A percentile compares a stretch with the other conserved stretches of the same genome.
phyloP scores from a whole-genome alignment of 169 alveolate species.

The Plasmodium inui region DNA sequence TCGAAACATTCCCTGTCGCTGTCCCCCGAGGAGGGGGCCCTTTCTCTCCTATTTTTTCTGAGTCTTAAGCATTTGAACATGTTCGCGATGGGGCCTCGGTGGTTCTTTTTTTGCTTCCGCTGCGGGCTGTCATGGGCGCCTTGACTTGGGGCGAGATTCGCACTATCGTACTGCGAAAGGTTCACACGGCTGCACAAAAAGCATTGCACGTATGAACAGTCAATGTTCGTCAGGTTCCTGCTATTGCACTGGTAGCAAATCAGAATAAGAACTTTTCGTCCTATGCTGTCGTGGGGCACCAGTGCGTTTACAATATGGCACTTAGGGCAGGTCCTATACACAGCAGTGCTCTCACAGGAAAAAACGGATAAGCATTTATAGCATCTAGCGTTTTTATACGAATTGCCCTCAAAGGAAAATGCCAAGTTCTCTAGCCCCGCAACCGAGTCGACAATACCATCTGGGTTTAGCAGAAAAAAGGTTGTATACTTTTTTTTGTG shows the following conservation, averaged over 20 bases:
- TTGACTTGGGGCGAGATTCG: not conserved
- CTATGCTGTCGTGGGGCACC: constrained; percentile 42
- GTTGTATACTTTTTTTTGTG: constrained; percentile 9
- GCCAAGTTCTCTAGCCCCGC: constrained; percentile 49
- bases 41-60: not conserved
- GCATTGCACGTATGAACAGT: constrained; percentile 21
- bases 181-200: constrained; percentile 24
- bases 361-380: constrained; percentile 31
- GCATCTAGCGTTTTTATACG: constrained; percentile 1
- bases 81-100: not conserved
- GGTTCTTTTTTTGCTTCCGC: not conserved
- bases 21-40: not conserved
- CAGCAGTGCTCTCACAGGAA: constrained; percentile 32
- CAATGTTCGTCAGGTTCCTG: constrained; percentile 26
- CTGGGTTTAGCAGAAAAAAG: constrained; percentile 51
- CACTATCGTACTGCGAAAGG: not conserved
- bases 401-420: not conserved
- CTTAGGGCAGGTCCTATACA: constrained; percentile 24
- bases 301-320: constrained; percentile 39
- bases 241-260: constrained; percentile 35
- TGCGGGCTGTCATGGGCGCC: not conserved
- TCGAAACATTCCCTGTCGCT: not conserved
- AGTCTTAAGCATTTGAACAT: constrained; percentile 21
- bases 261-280: constrained; percentile 31
- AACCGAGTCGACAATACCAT: constrained; percentile 52